Evolutionary conservation across 2,329 filamentous ascomycete genomes (phyloP).

Genomic region (Talaromyces sp.): DNA sequence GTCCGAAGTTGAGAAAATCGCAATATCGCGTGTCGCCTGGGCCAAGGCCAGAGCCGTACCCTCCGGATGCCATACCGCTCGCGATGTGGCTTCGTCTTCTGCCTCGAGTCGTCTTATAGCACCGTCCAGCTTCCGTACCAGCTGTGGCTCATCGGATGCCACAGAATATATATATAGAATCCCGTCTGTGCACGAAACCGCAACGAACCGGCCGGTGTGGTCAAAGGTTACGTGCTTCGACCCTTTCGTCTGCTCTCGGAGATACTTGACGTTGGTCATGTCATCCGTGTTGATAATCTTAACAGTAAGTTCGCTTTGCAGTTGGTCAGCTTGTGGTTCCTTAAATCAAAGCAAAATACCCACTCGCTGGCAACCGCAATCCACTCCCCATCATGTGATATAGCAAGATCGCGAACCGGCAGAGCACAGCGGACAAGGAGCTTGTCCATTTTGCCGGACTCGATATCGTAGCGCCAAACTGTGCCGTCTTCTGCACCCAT

Average conservation of each 20-base stretch:
- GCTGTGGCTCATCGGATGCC: conserved; percentile 68
- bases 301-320: conserved; percentile 68
- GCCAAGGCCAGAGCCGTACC: conserved; percentile 83
- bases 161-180: conserved; percentile 86
- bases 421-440: conserved; percentile 80
- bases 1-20: conserved; percentile 80
- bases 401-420: conserved; percentile 76
- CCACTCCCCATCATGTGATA: conserved; percentile 79
- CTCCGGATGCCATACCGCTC: conserved; percentile 86
- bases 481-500: conserved; percentile 90
- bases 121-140: conserved; percentile 79
- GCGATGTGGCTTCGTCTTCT: conserved; percentile 69
- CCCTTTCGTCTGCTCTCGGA: conserved; percentile 79
- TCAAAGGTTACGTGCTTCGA: conserved; percentile 91
- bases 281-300: conserved; percentile 82
- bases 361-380: conserved; percentile 92
- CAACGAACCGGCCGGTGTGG: conserved; percentile 65
- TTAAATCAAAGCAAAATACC: conserved; percentile 19
- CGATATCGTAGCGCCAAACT: conserved; percentile 87
- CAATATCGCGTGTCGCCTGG: conserved; percentile 74
- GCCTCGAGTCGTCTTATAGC: conserved; percentile 74
- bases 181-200: conserved; percentile 84
- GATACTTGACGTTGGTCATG: conserved; percentile 66
- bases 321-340: conserved; percentile 9
- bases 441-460: conserved; percentile 63